Percentiles rank a stretch among this genome's conserved stretches.
Evolutionary conservation across 257 asterid species (phyloP).

Genomic region (Lycium ferocissimum): DNA sequence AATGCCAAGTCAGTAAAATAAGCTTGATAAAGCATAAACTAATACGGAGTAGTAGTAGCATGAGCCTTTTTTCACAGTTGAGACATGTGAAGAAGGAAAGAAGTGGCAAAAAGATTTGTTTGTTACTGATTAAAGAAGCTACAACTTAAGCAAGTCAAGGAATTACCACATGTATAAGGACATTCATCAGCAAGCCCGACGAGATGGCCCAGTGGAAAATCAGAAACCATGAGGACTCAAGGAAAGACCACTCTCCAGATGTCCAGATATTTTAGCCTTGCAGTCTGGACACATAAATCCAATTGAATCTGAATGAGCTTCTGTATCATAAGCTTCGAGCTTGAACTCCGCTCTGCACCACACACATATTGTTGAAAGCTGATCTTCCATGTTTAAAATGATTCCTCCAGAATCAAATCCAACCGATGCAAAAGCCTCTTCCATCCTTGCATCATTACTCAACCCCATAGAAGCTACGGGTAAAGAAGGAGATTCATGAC

Average conservation of each 20-base stretch:
- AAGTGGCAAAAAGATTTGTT: not conserved
- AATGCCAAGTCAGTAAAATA: constrained; percentile 3
- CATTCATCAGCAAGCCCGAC: constrained; percentile 36
- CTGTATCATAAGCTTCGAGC: constrained; percentile 78
- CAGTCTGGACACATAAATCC: constrained; percentile 98
- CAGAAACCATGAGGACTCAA: constrained; percentile 61
- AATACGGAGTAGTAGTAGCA: not conserved
- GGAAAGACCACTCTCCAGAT: constrained; percentile 66
- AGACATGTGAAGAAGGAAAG: constrained; percentile 6
- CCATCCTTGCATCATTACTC: constrained; percentile 55
- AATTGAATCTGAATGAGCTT: constrained; percentile 84
- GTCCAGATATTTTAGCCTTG: constrained; percentile 92
- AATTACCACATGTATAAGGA: constrained; percentile 36
- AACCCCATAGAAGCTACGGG: constrained; percentile 62
- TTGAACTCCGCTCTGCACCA: constrained; percentile 96
- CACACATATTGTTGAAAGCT: constrained; percentile 80
- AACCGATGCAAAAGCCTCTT: constrained; percentile 61
- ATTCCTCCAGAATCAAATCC: constrained; percentile 65
- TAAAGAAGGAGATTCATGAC: constrained; percentile 58
- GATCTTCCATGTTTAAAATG: constrained; percentile 56
- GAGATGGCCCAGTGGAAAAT: constrained; percentile 30
- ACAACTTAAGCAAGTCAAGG: not conserved
- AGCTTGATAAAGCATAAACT: not conserved
- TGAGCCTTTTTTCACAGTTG: constrained; percentile 8
- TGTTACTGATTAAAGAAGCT: not conserved